phyloP scores from a whole-genome alignment of 768 basidiomycete genomes.

The Lactifluus rugatus region DNA sequence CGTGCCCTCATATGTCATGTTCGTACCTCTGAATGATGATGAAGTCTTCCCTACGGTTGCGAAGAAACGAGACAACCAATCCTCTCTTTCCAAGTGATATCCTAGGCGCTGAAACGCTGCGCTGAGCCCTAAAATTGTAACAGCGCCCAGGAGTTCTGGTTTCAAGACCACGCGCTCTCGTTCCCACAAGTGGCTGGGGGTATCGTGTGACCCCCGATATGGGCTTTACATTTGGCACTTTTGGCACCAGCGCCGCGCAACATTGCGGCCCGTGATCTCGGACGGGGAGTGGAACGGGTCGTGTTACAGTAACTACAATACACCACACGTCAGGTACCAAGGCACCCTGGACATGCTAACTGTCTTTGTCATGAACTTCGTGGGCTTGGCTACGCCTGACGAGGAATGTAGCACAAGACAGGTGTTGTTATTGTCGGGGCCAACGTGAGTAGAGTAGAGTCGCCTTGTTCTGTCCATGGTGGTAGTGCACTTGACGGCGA shows the following conservation, averaged over 20 bases:
- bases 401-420: not conserved
- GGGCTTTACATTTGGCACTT: too few relatives aligned
- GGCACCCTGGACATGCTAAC: not conserved
- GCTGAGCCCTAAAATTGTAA: not conserved
- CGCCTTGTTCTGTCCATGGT: not conserved
- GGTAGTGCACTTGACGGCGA: not conserved
- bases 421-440: too few relatives aligned
- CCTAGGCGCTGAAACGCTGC: too few relatives aligned
- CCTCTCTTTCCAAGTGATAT: not conserved
- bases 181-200: not conserved
- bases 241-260: not conserved
- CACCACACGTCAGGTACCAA: not conserved
- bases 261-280: not conserved
- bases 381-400: not conserved
- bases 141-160: not conserved
- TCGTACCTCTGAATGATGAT: too few relatives aligned
- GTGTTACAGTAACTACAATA: not conserved
- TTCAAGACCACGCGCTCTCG: not conserved
- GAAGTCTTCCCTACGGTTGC: too few relatives aligned
- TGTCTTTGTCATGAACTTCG: not conserved
- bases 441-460: too few relatives aligned
- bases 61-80: too few relatives aligned
- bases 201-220: too few relatives aligned
- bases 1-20: too few relatives aligned
- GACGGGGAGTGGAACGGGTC: not conserved